A percentile compares a stretch with the other conserved stretches of the same genome.
Conservation (phyloP, 345 rosid species). For the Abelmoschus esculentus region DNA sequence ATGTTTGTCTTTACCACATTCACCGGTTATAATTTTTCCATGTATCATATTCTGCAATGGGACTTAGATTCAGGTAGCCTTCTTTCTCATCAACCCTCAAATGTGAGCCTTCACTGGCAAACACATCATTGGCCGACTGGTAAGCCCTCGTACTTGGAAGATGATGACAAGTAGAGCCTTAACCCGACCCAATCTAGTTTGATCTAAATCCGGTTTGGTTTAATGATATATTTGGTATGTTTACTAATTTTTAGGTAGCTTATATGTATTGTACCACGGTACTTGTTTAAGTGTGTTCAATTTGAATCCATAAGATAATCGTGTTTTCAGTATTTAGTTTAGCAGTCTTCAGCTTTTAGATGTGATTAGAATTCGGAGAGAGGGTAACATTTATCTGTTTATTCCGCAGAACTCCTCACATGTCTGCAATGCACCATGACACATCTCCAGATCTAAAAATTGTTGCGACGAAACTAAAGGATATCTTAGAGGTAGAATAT, state of each 20-base stretch:
- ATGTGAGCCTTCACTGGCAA: not conserved
- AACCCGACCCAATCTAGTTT: not conserved
- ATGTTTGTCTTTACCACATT: not conserved
- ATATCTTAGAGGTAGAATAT: conserved; percentile 50
- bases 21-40: too few relatives aligned
- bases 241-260: not conserved
- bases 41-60: not conserved
- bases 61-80: not conserved
- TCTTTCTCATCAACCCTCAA: not conserved
- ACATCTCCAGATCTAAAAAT: conserved; percentile 55
- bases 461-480: conserved; percentile 52
- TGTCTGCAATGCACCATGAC: conserved; percentile 77
- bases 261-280: not conserved
- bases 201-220: not conserved
- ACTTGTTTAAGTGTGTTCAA: not conserved
- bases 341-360: not conserved
- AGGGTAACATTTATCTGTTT: conserved; percentile 7
- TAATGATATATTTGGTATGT: not conserved
- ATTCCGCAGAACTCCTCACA: conserved; percentile 54
- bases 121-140: not conserved
- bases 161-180: too few relatives aligned
- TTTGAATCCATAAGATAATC: not conserved
- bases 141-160: not conserved
- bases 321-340: not conserved
- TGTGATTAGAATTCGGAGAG: not conserved